Conservation (phyloP, 768 basidiomycete genomes). For the Leccinum obscurum region DNA sequence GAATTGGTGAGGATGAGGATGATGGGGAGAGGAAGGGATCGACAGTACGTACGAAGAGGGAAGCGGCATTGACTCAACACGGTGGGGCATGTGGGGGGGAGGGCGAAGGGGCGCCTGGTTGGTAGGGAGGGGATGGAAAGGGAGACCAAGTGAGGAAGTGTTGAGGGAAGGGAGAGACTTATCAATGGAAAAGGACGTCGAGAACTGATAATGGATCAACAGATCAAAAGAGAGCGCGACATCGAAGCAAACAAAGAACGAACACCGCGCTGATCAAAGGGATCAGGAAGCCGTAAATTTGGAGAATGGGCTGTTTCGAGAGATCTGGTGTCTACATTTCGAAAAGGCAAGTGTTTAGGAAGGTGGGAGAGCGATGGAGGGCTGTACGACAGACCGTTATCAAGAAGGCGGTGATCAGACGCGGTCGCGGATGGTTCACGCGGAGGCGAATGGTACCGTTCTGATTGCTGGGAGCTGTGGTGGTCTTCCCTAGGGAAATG, state of each 20-base stretch:
- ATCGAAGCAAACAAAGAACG: constrained; percentile 35
- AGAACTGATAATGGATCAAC: constrained; percentile 41
- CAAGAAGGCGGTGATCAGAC: constrained; percentile 36
- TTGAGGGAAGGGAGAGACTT: constrained; percentile 33
- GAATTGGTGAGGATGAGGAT: constrained; percentile 36
- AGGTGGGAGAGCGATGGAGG: constrained; percentile 24
- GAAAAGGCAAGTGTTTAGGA: constrained; percentile 32
- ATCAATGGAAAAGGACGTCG: constrained; percentile 36
- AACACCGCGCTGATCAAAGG: constrained; percentile 38
- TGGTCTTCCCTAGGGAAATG: constrained; percentile 30
- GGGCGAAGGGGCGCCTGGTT: constrained; percentile 15
- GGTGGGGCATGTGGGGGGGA: constrained; percentile 47
- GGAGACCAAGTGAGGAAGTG: constrained; percentile 24
- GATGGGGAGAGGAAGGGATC: constrained; percentile 24
- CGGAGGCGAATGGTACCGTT: constrained; percentile 21
- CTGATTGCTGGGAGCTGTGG: constrained; percentile 27
- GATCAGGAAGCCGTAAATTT: constrained; percentile 35
- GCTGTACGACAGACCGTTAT: constrained; percentile 31
- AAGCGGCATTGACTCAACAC: constrained; percentile 42
- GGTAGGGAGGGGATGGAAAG: constrained; percentile 18
- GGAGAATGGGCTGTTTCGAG: constrained; percentile 33
- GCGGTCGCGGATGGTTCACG: constrained; percentile 23
- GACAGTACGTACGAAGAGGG: constrained; percentile 34
- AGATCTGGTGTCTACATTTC: constrained; percentile 33
- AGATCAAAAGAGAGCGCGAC: constrained; percentile 39